Evolutionary conservation across 768 basidiomycete genomes (phyloP).

Genomic region (Rickenella mellea): DNA sequence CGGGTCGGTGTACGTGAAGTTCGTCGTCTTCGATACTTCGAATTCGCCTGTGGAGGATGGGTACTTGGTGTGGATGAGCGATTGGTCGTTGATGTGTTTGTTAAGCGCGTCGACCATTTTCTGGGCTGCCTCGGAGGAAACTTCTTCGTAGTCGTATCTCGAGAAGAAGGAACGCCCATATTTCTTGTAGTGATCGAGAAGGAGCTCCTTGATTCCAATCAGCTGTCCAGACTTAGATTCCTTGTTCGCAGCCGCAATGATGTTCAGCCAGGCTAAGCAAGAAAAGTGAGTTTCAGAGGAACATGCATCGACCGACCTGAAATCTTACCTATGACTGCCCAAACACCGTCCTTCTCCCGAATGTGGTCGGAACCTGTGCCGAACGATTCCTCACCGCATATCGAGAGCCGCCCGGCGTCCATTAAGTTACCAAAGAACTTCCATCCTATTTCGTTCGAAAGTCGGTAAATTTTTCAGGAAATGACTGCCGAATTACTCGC

Average conservation of each 20-base stretch:
- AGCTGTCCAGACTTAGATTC: conserved; percentile 62
- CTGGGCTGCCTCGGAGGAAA: conserved; percentile 83
- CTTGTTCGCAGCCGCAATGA: conserved; percentile 83
- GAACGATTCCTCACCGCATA: conserved; percentile 98
- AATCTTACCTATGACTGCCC: conserved; percentile 85
- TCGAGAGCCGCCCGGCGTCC: conserved; percentile 96
- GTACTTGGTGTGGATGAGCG: conserved; percentile 61
- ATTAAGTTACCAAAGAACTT: conserved; percentile 99
- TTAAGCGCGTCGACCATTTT: conserved; percentile 76
- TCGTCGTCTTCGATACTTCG: conserved; percentile 65
- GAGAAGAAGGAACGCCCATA: conserved; percentile 99
- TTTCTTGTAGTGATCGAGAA: conserved; percentile 76
- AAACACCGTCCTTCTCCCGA: conserved; percentile 97
- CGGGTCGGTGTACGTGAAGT: conserved; percentile 98
- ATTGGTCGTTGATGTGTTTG: conserved; percentile 52
- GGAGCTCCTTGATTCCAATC: conserved; percentile 85
- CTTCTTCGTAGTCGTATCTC: conserved; percentile 98
- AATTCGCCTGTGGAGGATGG: conserved; percentile 66
- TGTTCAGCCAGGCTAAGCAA: conserved; percentile 85
- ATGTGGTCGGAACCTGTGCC: conserved; percentile 99
- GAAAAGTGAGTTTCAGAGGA: not conserved
- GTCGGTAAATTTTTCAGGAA: not conserved
- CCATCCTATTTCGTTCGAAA: conserved; percentile 54
- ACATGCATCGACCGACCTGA: not conserved
- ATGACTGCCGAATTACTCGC: conserved; percentile 27